Conservation (phyloP, 2,329 filamentous ascomycete species). For the Clarireedia sp. region DNA sequence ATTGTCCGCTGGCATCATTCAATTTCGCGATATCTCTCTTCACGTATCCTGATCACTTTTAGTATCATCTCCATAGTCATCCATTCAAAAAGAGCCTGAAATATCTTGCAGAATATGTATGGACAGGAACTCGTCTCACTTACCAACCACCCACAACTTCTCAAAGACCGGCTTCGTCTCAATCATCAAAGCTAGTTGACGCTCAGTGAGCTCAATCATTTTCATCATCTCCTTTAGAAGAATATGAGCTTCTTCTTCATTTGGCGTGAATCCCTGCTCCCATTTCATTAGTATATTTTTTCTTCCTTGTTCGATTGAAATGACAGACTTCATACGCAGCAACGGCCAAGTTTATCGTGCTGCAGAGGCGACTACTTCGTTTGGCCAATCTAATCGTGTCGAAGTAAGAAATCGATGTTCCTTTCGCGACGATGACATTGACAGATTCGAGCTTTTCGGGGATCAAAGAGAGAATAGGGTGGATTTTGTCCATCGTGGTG, state of each 20-base stretch:
- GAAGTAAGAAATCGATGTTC: background rate
- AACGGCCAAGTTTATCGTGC: background rate
- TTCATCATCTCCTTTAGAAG: background rate
- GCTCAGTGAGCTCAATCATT: background rate
- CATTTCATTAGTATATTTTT: background rate
- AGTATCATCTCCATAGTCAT: background rate
- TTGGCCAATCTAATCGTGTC: background rate
- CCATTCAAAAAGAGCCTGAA: too few species aligned
- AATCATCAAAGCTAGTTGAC: background rate
- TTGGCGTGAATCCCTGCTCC: background rate
- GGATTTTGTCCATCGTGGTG: background rate
- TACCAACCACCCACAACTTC: slow-evolving; percentile 1
- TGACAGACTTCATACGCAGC: background rate
- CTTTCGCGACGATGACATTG: background rate
- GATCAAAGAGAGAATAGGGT: background rate
- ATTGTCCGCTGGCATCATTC: background rate
- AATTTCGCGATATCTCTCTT: background rate
- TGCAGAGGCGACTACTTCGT: background rate
- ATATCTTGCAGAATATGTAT: background rate
- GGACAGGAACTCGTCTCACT: background rate
- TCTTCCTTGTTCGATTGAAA: background rate
- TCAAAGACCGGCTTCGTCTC: slow-evolving; percentile 1
- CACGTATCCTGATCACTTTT: background rate
- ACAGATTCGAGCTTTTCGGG: background rate
- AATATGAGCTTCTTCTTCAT: background rate